Evolutionary conservation across 352 stramenopile genomes (phyloP).

Genomic region (Phytophthora hybrid): DNA sequence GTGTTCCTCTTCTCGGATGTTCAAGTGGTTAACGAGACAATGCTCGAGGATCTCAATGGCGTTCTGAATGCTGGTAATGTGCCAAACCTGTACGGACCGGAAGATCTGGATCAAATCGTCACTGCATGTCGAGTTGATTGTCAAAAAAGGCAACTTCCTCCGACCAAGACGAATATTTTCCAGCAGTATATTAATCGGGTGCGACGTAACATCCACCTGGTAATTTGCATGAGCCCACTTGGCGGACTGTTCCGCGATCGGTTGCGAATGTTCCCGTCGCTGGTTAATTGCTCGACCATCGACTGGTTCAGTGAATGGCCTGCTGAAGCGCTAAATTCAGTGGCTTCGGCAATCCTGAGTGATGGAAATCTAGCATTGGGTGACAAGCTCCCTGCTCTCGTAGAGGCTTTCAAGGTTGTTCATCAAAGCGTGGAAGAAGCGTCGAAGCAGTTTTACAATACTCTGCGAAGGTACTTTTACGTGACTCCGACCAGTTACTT

Average conservation of each 20-base stretch:
- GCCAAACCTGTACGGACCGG: conserved; percentile 92
- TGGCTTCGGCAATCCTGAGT: conserved; percentile 87
- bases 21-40: conserved; percentile 95
- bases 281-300: conserved; percentile 90
- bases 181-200: conserved; percentile 94
- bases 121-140: conserved; percentile 93
- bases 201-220: conserved; percentile 91
- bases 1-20: conserved; percentile 96
- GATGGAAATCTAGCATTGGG: conserved; percentile 80
- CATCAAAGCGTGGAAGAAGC: conserved; percentile 91
- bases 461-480: conserved; percentile 91
- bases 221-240: conserved; percentile 91
- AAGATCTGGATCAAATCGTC: conserved; percentile 94
- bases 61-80: conserved; percentile 96
- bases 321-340: conserved; percentile 84
- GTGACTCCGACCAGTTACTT: conserved; percentile 95
- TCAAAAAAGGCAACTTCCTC: conserved; percentile 89
- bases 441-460: conserved; percentile 89
- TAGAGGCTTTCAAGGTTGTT: conserved; percentile 86
- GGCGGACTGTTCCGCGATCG: conserved; percentile 83
- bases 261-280: conserved; percentile 88
- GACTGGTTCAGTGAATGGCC: conserved; percentile 93
- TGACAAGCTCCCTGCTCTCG: conserved; percentile 57
- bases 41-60: conserved; percentile 96
- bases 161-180: conserved; percentile 96